Evolutionary conservation across 768 basidiomycete species (phyloP).

Genomic region (Boletus bicolor): DNA sequence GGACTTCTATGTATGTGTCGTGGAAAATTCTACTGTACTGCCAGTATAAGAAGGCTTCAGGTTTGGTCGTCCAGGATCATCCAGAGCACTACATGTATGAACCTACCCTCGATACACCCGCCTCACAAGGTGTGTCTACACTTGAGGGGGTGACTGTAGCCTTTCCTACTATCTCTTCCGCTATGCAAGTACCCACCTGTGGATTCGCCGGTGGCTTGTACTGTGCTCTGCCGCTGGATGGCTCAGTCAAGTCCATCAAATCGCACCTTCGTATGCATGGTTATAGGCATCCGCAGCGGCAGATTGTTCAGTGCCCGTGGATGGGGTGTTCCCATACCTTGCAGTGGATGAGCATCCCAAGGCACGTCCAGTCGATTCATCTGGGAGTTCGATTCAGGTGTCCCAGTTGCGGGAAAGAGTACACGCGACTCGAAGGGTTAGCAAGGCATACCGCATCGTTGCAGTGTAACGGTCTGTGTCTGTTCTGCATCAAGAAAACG

Average conservation of each 20-base stretch:
- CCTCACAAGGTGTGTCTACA: neutral
- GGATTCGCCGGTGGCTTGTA: neutral
- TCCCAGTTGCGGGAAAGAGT: conserved; percentile 1
- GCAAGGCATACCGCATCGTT: neutral
- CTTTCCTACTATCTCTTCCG: neutral
- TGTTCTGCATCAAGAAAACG: neutral
- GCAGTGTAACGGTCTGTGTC: neutral
- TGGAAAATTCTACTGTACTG: too few relatives aligned
- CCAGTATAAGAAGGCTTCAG: too few relatives aligned
- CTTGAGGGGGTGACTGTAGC: neutral
- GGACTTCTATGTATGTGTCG: too few relatives aligned
- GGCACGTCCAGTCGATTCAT: conserved; percentile 8
- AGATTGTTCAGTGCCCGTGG: conserved; percentile 8
- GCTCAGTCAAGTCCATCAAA: neutral
- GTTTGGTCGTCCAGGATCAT: too few relatives aligned
- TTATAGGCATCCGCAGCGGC: conserved; percentile 1
- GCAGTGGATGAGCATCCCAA: conserved; percentile 4
- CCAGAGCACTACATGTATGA: too few relatives aligned
- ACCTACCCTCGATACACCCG: too few relatives aligned
- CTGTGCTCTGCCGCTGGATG: conserved; percentile 2
- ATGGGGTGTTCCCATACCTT: neutral
- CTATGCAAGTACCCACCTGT: neutral
- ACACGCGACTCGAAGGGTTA: conserved; percentile 4
- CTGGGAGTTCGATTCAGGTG: conserved; percentile 1
- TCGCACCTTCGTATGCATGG: conserved; percentile 10